These are phyloP conservation scores for Debaryomyces psychrophilus DNA, from an alignment of 1,139 yeast species.

Conservation along the genomic window DNA sequence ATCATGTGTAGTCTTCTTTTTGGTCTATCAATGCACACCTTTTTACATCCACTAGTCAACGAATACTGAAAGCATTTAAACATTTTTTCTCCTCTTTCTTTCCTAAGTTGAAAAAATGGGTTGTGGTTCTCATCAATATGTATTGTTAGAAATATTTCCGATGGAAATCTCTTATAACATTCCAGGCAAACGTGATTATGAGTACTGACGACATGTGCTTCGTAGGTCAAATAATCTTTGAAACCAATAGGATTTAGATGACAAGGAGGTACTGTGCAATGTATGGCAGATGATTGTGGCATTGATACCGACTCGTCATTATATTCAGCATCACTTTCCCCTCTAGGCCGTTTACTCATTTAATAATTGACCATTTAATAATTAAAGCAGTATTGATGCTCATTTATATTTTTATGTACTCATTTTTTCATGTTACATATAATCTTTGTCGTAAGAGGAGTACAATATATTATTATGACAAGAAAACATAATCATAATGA, in stretches of 20 bases:
- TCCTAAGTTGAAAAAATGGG: constrained; percentile 42
- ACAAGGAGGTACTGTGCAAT: constrained; percentile 20
- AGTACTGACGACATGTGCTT: constrained; percentile 29
- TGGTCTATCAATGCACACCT: constrained; percentile 32
- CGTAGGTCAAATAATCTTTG: constrained; percentile 26
- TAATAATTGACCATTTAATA: not conserved
- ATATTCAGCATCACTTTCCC: constrained; percentile 8
- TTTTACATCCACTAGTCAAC: constrained; percentile 31
- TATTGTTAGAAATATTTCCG: constrained; percentile 37
- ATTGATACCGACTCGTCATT: not conserved
- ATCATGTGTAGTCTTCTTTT: constrained; percentile 52
- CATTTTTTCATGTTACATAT: not conserved
- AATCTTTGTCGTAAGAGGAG: not conserved
- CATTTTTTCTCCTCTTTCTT: constrained; percentile 42
- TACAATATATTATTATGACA: not conserved
- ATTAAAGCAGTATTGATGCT: not conserved
- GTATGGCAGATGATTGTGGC: constrained; percentile 6
- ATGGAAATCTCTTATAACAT: constrained; percentile 49
- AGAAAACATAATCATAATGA: constrained; percentile 59
- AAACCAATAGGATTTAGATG: constrained; percentile 17
- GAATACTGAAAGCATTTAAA: constrained; percentile 42
- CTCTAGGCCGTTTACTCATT: constrained; percentile 19
- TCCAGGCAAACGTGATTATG: constrained; percentile 40
- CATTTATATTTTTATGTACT: not conserved
- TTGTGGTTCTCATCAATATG: constrained; percentile 60